A percentile compares a stretch with the other conserved stretches of the same genome.
Evolutionary conservation across 108 stramenopile species (phyloP).

Genomic region (Fragilaria crotonensis): DNA sequence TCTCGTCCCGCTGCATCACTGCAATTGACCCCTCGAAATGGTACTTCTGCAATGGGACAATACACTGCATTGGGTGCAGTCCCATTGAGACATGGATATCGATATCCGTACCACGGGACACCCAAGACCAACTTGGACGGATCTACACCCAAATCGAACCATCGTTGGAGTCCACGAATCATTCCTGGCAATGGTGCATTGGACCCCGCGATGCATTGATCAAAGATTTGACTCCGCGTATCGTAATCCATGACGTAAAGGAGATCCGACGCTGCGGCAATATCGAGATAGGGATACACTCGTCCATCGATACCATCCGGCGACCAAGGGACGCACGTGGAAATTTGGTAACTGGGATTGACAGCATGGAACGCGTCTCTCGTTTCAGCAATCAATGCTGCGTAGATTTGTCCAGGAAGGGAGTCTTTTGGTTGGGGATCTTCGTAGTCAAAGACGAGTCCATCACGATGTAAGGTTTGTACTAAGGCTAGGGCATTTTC

Average conservation of each 20-base stretch:
- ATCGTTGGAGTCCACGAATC: constrained; percentile 19
- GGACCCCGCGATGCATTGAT: constrained; percentile 32
- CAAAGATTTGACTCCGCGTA: constrained; percentile 37
- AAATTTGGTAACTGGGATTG: constrained; percentile 28
- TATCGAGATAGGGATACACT: constrained; percentile 21
- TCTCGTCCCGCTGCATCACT: constrained; percentile 43
- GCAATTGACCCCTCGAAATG: constrained; percentile 52
- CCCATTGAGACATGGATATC: constrained; percentile 30
- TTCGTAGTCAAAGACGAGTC: constrained; percentile 39
- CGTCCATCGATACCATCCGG: constrained; percentile 42
- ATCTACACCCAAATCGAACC: constrained; percentile 19
- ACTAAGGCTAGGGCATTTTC: constrained; percentile 15
- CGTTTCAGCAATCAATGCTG: constrained; percentile 24
- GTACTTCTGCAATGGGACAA: constrained; percentile 30
- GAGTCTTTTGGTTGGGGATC: constrained; percentile 6
- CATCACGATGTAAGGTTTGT: constrained; percentile 16
- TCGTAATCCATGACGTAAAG: constrained; percentile 57
- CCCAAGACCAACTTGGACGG: constrained; percentile 34
- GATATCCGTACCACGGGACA: constrained; percentile 53
- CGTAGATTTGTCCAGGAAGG: constrained; percentile 16
- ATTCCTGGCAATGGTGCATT: constrained; percentile 39
- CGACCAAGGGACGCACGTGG: constrained; percentile 40
- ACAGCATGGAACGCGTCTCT: constrained; percentile 22
- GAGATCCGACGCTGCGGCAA: constrained; percentile 38
- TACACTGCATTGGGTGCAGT: constrained; percentile 11